Conservation (phyloP, 1,139 yeast species). For the Pichia sp. region DNA sequence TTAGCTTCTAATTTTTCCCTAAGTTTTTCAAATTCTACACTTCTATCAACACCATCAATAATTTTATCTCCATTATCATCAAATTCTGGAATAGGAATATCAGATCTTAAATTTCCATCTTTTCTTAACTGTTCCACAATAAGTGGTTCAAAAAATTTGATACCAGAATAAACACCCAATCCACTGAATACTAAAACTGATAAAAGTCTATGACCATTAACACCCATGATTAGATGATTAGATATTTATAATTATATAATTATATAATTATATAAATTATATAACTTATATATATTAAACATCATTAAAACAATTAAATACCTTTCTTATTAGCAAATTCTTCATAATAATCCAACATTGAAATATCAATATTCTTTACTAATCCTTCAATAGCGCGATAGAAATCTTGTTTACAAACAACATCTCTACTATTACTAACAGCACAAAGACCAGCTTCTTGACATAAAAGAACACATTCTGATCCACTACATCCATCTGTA, state of each 20-base stretch:
- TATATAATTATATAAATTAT: too few relatives aligned
- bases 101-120: constrained; percentile 61
- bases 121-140: constrained; percentile 61
- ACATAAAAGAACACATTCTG: constrained; percentile 84
- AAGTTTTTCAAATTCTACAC: constrained; percentile 18
- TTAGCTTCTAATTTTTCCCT: too few relatives aligned
- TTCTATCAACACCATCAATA: constrained; percentile 19
- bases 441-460: constrained; percentile 94
- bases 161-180: constrained; percentile 39
- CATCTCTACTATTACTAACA: constrained; percentile 34
- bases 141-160: constrained; percentile 68
- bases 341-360: too few relatives aligned
- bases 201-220: constrained; percentile 14
- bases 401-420: constrained; percentile 61
- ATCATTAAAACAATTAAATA: too few relatives aligned
- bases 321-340: too few relatives aligned
- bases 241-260: too few relatives aligned
- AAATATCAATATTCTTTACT: constrained; percentile 56
- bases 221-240: too few relatives aligned
- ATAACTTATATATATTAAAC: too few relatives aligned
- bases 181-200: constrained; percentile 23
- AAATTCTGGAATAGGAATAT: constrained; percentile 46
- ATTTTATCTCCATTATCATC: constrained; percentile 37
- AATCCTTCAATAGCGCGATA: constrained; percentile 60
- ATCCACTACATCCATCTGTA: constrained; percentile 96